Percentiles rank a stretch among this genome's conserved stretches.
These are phyloP conservation scores for Solanum hybrid DNA, from an alignment of 305 asterid genomes.

Conservation along the genomic window DNA sequence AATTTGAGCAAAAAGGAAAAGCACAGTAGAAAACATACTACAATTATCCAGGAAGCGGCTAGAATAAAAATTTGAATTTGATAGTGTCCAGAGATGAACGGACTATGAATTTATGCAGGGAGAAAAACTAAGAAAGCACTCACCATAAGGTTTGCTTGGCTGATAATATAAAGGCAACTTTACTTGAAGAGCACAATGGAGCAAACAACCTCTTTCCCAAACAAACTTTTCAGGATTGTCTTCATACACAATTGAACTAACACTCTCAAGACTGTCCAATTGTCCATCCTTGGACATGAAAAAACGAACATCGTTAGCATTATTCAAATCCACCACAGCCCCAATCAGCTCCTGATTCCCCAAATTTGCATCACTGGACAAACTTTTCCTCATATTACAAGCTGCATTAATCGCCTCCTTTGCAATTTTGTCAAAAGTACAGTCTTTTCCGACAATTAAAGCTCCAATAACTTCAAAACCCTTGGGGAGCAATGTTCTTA, in stretches of 20 bases:
- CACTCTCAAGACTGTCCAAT: constrained; percentile 27
- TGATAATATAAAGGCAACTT: constrained; percentile 69
- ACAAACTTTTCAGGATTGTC: constrained; percentile 63
- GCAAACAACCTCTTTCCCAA: constrained; percentile 64
- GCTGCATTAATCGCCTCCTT: constrained; percentile 46
- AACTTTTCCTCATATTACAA: constrained; percentile 36
- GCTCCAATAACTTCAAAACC: constrained; percentile 86
- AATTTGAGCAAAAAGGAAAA: not conserved
- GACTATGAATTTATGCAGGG: not conserved
- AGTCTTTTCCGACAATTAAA: constrained; percentile 32
- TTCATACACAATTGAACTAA: constrained; percentile 36
- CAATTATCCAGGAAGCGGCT: not conserved
- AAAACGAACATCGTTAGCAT: constrained; percentile 37
- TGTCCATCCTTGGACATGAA: constrained; percentile 38
- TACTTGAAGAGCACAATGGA: constrained; percentile 56
- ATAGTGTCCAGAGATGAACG: not conserved
- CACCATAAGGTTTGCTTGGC: constrained; percentile 42
- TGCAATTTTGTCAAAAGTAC: constrained; percentile 25
- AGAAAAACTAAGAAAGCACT: not conserved
- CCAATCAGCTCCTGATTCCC: constrained; percentile 39
- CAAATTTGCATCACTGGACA: constrained; percentile 14
- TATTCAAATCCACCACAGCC: constrained; percentile 45
- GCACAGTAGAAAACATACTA: not conserved
- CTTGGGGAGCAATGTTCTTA: constrained; percentile 55
- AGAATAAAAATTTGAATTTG: not conserved